Base-by-base conservation (phyloP, 768 basidiomycete species). In the Rhizopogon rudus region DNA sequence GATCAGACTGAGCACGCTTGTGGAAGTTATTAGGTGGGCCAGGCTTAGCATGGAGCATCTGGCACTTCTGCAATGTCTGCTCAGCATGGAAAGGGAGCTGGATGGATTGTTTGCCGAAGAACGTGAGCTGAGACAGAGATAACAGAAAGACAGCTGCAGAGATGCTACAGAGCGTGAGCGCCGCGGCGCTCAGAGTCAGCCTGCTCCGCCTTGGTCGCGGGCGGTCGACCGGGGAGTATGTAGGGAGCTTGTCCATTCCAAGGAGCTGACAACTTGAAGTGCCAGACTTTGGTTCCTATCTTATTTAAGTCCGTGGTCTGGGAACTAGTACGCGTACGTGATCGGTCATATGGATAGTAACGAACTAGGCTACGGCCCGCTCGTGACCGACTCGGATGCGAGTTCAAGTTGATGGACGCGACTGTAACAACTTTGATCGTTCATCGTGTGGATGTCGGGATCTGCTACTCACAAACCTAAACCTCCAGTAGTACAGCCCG, bases 401-500 rank as follows among this genome's bases (percentile, higher is more conserved):
- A 9, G 8, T 31, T 25, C 3, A n/a, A n/a, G n/a, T 20, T 20
- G 20, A 20, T 25, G 3, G 25, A 25, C 4, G 25, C 25, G 25
- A 25, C 25, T 25, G 25, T 25, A 25, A 25, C 22, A 25, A 2
- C 22, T 25, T 3, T 3, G 3, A 25, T 4, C 31, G 7, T 33
- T 33, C 31, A 33, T 33, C 31, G 25, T 3, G 25, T 5, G 25
- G 25, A 25, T 49, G 20, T 37, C 42, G 17, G 48, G 33, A 28
- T 17, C 57, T 16, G 29, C 35, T 13, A 35, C 40, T 4, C 45
- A 40, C 42, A 65, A 42, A 55, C 28, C 57, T 39, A 70, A 65
- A 40, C 82, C 80, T 28, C 86, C 85, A 0, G 81, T 86, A 31
- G 79, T 86, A n/a, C 73, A 82, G 40, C 84, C 85, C n/a, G 78